phyloP scores from a whole-genome alignment of 345 rosid genomes.

The Anastatica hierochuntica region DNA sequence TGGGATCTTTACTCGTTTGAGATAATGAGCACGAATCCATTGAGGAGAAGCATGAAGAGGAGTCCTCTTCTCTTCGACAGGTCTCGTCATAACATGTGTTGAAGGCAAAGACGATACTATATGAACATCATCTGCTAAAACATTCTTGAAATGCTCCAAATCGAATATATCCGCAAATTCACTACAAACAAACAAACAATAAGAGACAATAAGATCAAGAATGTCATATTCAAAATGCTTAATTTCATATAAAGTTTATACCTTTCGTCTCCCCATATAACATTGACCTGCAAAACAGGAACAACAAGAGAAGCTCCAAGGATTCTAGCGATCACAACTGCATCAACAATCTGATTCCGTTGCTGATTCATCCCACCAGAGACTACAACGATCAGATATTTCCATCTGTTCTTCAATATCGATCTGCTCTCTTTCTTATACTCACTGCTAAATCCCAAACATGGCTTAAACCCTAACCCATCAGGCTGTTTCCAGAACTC shows the following conservation, averaged over 20 bases:
- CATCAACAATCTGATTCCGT: slow-evolving; percentile 97
- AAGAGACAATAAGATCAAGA: background rate
- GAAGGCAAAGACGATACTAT: slow-evolving; percentile 89
- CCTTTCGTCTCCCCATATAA: slow-evolving; percentile 99
- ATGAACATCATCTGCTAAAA: slow-evolving; percentile 76
- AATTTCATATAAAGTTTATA: slow-evolving; percentile 19
- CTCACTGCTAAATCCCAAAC: slow-evolving; percentile 51
- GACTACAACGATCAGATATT: slow-evolving; percentile 80
- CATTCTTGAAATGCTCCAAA: slow-evolving; percentile 81
- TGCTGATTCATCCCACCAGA: slow-evolving; percentile 97
- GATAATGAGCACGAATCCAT: slow-evolving; percentile 95
- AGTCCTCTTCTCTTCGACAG: slow-evolving; percentile 84
- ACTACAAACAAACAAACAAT: slow-evolving; percentile 33
- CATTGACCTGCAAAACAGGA: slow-evolving; percentile 91
- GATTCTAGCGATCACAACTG: slow-evolving; percentile 88
- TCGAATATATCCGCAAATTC: slow-evolving; percentile 96
- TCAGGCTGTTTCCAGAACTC: slow-evolving; percentile 97
- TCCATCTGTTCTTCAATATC: slow-evolving; percentile 49
- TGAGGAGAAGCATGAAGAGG: slow-evolving; percentile 83
- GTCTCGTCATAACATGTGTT: slow-evolving; percentile 87
- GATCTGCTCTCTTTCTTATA: slow-evolving; percentile 44
- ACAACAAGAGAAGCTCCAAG: slow-evolving; percentile 96
- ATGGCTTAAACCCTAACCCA: slow-evolving; percentile 78
- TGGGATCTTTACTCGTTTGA: slow-evolving; percentile 68
- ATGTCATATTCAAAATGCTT: background rate